Evolutionary conservation across 768 basidiomycete species (phyloP).

Genomic region (Amanita inopinata): DNA sequence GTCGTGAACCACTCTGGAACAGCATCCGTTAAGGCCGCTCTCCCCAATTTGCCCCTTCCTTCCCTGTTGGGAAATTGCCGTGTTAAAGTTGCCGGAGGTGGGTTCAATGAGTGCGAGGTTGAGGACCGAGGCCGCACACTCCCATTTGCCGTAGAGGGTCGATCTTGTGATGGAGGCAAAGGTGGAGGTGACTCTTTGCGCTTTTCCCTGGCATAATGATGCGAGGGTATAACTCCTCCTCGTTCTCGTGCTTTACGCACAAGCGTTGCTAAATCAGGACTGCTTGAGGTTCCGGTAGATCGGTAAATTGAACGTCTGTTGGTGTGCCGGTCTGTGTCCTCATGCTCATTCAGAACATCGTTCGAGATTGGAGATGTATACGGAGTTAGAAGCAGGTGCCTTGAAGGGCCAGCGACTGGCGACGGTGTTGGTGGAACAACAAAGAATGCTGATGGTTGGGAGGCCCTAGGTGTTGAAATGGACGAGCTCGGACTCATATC

Average conservation of each 20-base stretch:
- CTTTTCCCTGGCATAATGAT: slow-evolving; percentile 23
- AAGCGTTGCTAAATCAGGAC: slow-evolving; percentile 85
- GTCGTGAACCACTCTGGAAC: slow-evolving; percentile 38
- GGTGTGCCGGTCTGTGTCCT: slow-evolving; percentile 59
- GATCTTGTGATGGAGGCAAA: slow-evolving; percentile 26
- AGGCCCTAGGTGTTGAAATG: slow-evolving; percentile 27
- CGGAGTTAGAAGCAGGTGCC: slow-evolving; percentile 25
- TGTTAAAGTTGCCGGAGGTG: slow-evolving; percentile 17
- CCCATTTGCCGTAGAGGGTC: slow-evolving; percentile 14
- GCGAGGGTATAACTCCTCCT: slow-evolving; percentile 29
- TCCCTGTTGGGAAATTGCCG: slow-evolving; percentile 25
- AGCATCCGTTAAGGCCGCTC: slow-evolving; percentile 9
- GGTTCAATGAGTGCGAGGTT: slow-evolving; percentile 23
- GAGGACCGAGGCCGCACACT: slow-evolving; percentile 24
- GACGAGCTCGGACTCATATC: slow-evolving; percentile 33
- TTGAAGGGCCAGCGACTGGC: slow-evolving; percentile 31
- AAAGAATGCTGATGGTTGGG: slow-evolving; percentile 51
- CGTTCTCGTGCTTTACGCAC: slow-evolving; percentile 75
- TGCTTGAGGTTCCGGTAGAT: slow-evolving; percentile 81
- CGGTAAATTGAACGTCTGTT: slow-evolving; percentile 83
- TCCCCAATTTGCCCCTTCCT: slow-evolving; percentile 17
- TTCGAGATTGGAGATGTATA: slow-evolving; percentile 47
- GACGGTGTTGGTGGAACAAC: slow-evolving; percentile 66
- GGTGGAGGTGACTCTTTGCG: slow-evolving; percentile 33
- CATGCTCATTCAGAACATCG: slow-evolving; percentile 55